Conservation (phyloP, 805 yeast species). For the Candida patagonica region DNA sequence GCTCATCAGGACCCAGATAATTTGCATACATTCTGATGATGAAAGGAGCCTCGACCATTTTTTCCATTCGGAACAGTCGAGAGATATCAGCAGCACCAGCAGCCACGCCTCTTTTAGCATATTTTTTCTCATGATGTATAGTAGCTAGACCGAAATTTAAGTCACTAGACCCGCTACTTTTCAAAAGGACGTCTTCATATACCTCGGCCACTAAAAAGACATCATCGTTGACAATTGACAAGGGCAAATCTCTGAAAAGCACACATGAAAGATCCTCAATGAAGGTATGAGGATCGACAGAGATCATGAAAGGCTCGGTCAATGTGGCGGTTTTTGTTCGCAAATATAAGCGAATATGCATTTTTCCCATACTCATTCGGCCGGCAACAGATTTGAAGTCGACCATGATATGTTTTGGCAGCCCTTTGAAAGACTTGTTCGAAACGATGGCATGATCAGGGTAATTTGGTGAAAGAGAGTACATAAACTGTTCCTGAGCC, state of each 20-base stretch:
- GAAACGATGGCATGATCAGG: constrained; percentile 33
- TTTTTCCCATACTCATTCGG: constrained; percentile 54
- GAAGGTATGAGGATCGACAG: constrained; percentile 48
- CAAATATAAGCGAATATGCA: constrained; percentile 64
- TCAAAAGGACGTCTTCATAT: constrained; percentile 55
- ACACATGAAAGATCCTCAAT: constrained; percentile 71
- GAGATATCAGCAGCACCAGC: constrained; percentile 85
- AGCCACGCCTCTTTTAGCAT: constrained; percentile 67
- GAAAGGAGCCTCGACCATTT: constrained; percentile 60
- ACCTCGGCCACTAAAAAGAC: constrained; percentile 69
- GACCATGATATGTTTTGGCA: constrained; percentile 53
- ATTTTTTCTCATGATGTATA: constrained; percentile 5
- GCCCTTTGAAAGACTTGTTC: constrained; percentile 6
- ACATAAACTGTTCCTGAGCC: constrained; percentile 57
- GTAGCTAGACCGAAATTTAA: constrained; percentile 15
- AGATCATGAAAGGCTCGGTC: constrained; percentile 72
- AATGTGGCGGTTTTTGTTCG: constrained; percentile 54
- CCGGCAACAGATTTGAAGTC: constrained; percentile 64
- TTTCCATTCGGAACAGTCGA: constrained; percentile 58
- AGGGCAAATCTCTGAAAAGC: constrained; percentile 65
- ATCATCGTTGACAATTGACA: constrained; percentile 46
- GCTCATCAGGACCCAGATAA: constrained; percentile 38
- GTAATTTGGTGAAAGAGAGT: constrained; percentile 65
- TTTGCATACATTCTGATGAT: constrained; percentile 65
- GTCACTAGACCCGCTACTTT: constrained; percentile 6